Evolutionary conservation across 2,329 filamentous ascomycete genomes (phyloP), one percentile per base, ranked within the genome.

Genomic region (Exophiala phaeomuriformis): DNA sequence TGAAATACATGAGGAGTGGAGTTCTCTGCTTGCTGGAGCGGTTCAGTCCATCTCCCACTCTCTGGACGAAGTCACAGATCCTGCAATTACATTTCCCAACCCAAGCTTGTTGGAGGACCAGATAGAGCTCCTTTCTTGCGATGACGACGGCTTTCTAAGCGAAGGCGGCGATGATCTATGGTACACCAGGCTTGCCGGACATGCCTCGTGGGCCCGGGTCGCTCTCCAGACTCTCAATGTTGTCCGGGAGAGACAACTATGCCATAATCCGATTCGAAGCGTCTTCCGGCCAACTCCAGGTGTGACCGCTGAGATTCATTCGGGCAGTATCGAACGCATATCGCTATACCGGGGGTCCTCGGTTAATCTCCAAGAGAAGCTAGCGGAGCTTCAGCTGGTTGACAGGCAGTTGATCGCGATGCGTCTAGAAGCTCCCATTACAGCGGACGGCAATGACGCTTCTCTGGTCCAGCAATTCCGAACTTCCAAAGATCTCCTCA

Each of bases 211-310:
- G 93, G 83, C 91, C 55, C 89, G 96, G 67, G 93, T 94, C 30
- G 82, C 98, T 55, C 91, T 98, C 72, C 88, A 89, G 55, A 86
- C 90, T 0, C 91, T 97, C 63, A 86, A 96, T 30, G 85, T 96
- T 61, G 88, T 96, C 3, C 93, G 98, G 71, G 93, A 90, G 10
- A 86, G 95, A 69, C 90, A 94, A 67, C 97, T 95, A 76, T 89
- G 97, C 75, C 95, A 89, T 53, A 98, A 98, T 73, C 94, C 93
- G 0, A 86, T 96, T 74, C 86, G 85, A 68, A 84, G 91, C 52
- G 90, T 98, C 56, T 91, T 97, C 61, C 85, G 88, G 7, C 93
- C 93, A 9, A 81, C 83, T 9, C 84, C 84, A 33, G 93, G 93
- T 44, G 82, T 97, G 70, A 85, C 90, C 55, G 88, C 98, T 35